phyloP scores from a whole-genome alignment of 306 rosid genomes.

The Neltuma alba region DNA sequence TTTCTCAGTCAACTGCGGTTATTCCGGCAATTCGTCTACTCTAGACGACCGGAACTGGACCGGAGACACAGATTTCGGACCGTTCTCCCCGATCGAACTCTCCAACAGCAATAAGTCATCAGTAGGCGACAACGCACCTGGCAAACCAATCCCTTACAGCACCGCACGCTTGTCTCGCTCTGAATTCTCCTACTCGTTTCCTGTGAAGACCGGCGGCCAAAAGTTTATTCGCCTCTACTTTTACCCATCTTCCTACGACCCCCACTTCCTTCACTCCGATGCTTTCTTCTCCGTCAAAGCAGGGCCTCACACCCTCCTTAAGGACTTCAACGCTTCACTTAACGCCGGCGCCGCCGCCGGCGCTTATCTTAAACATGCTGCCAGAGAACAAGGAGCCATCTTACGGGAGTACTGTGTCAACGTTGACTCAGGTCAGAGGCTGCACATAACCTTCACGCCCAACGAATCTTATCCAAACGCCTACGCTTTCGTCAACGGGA shows the following conservation, averaged over 20 bases:
- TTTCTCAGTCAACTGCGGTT: not conserved
- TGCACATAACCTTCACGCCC: conserved; percentile 51
- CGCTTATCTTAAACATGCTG: not conserved
- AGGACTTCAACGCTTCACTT: conserved; percentile 19
- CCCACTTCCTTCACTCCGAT: not conserved
- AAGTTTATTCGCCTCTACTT: too few relatives aligned
- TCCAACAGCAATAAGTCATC: not conserved
- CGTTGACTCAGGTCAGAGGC: conserved; percentile 6
- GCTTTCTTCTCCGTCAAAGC: conserved; percentile 45
- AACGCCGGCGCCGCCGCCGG: not conserved
- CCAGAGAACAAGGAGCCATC: not conserved
- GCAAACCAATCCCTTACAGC: not conserved
- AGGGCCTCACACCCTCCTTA: not conserved
- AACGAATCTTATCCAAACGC: not conserved
- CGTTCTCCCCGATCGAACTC: not conserved
- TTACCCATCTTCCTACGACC: not conserved
- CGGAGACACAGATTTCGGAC: not conserved
- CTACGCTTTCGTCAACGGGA: conserved; percentile 57
- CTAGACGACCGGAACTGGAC: not conserved
- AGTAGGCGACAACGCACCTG: too few relatives aligned
- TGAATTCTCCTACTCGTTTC: not conserved
- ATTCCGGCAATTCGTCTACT: not conserved
- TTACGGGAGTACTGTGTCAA: conserved; percentile 37
- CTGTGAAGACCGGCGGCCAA: too few relatives aligned
- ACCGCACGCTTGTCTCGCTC: not conserved